Base-by-base conservation (phyloP, 1,284 basidiomycete species). In the Neotropicomus parvogracilis region DNA sequence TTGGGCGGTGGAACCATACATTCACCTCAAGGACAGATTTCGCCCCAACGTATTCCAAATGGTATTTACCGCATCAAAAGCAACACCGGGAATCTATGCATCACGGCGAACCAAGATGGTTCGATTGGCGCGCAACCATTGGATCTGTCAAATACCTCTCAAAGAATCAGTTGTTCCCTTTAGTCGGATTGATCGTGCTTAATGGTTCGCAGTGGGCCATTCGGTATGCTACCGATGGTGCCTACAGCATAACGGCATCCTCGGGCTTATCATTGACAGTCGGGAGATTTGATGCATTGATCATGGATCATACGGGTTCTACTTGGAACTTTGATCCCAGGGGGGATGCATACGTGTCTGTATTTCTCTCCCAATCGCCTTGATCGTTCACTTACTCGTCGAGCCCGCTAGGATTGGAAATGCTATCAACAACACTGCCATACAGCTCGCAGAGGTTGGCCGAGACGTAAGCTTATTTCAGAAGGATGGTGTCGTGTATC, bases 321-420 rank as follows among this genome's bases (percentile, higher is more conserved):
- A 35, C 32, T 1, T 42, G 45, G 45, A 29, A 24, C 3, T 20
- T 47, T 17, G 46, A 47, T 0, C 6, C 17, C 8, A 44, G 46
- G 16, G 39, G 33, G 29, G 16, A 21, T 19, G 5, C 27, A 35
- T 47, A 17, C 11, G 33, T 36, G 33, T 47, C 9, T 19, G 40
- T 8, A 4, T 41, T 24, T 24, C 24, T 5, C 24, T 8, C 8
- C 24, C 24, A 8, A 5, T 14, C n/a, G n/a, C n/a, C n/a, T n/a
- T n/a, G n/a, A n/a, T n/a, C n/a, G n/a, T n/a, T n/a, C n/a, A n/a
- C n/a, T n/a, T n/a, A n/a, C n/a, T n/a, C n/a, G n/a, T n/a, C n/a
- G n/a, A n/a, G n/a, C n/a, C n/a, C 26, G 7, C 21, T 27, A 48
- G 46, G 34, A 37, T 48, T 4, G 40, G 40, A 27, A 48, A 44